Evolutionary conservation across 2,329 filamentous ascomycete genomes (phyloP).

Genomic region (Moelleriella libera): DNA sequence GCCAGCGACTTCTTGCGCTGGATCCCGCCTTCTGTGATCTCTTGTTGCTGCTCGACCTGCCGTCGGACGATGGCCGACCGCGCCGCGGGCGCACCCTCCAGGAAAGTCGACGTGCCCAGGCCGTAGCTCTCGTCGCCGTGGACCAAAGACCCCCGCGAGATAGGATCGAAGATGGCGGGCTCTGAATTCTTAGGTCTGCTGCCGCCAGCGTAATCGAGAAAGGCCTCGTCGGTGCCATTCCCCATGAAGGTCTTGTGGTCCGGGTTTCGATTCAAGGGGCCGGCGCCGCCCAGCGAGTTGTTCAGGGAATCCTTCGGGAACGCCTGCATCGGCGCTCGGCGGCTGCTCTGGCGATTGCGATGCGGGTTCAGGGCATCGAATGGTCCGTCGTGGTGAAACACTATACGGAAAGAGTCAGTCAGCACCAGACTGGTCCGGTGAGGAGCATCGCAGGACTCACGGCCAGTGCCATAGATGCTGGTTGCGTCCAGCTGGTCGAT

Average conservation of each 20-base stretch:
- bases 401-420: conserved; percentile 26
- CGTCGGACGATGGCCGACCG: conserved; percentile 63
- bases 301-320: conserved; percentile 89
- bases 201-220: conserved; percentile 57
- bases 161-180: conserved; percentile 52
- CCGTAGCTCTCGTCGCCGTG: conserved; percentile 77
- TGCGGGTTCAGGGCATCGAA: conserved; percentile 95
- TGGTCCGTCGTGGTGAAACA: conserved; percentile 94
- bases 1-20: conserved; percentile 90
- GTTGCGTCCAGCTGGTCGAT: conserved; percentile 96
- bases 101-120: conserved; percentile 84
- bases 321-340: conserved; percentile 85
- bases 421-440: not conserved
- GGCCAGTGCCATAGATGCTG: conserved; percentile 83
- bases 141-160: conserved; percentile 52
- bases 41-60: conserved; percentile 52
- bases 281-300: conserved; percentile 78
- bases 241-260: conserved; percentile 87
- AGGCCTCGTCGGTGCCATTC: conserved; percentile 64
- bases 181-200: conserved; percentile 19
- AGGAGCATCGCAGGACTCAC: conserved; percentile 37
- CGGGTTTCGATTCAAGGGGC: conserved; percentile 66
- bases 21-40: conserved; percentile 46
- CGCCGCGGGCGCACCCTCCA: conserved; percentile 85
- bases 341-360: conserved; percentile 72